phyloP scores from a whole-genome alignment of 768 basidiomycete species.

The Leccinum variicolor region DNA sequence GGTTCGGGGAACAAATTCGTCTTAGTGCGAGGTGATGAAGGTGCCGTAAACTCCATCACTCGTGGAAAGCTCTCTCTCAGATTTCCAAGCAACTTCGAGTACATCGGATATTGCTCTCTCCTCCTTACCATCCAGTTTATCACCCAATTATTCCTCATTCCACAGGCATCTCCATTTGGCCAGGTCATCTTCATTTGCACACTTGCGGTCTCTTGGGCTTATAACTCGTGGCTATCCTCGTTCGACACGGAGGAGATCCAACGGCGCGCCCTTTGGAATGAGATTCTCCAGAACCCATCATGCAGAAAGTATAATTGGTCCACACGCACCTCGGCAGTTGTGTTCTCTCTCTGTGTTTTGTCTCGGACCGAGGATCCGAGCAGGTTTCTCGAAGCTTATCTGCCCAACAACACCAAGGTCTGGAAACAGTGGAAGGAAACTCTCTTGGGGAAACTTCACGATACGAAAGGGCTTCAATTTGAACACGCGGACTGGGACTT shows the following conservation, averaged over 20 bases:
- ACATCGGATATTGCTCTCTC: not conserved
- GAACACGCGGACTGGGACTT: not conserved
- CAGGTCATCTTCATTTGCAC: not conserved
- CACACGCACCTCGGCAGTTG: conserved; percentile 6
- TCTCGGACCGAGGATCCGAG: conserved; percentile 2
- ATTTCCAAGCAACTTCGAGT: not conserved
- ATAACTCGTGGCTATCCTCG: not conserved
- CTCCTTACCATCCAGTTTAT: not conserved
- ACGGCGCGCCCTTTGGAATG: not conserved
- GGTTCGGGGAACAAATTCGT: not conserved
- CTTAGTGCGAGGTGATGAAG: not conserved
- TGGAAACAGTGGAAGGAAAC: conserved; percentile 3
- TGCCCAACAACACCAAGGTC: conserved; percentile 4
- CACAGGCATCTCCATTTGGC: not conserved
- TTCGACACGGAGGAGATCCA: not conserved
- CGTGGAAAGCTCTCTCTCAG: not conserved
- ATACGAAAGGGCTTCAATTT: not conserved
- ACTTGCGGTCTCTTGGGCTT: conserved; percentile 6
- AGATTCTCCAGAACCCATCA: not conserved
- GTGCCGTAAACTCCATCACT: too few species aligned
- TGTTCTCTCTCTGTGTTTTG: conserved; percentile 5
- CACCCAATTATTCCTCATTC: not conserved
- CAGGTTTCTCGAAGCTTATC: conserved; percentile 3
- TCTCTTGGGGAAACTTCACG: not conserved
- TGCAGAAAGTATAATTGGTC: not conserved